phyloP scores from a whole-genome alignment of 2,329 filamentous ascomycete species.

The Xylaria sp. region DNA sequence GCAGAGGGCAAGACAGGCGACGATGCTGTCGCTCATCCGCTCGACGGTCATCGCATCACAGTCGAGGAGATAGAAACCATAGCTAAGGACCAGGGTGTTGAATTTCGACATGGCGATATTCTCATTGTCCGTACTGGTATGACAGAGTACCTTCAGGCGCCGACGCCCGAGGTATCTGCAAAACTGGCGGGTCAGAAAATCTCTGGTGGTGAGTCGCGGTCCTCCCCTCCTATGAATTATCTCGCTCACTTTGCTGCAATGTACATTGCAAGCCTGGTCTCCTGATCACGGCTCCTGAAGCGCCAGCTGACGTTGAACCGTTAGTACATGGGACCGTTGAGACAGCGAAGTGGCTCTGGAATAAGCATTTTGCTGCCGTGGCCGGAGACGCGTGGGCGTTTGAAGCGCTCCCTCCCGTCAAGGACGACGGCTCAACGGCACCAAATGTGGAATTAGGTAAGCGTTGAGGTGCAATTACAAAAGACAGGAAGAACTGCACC shows the following conservation, averaged over 20 bases:
- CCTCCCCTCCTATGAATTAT: not conserved
- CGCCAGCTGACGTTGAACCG: not conserved
- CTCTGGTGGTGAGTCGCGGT: conserved; percentile 38
- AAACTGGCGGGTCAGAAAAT: conserved; percentile 42
- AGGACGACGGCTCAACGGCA: conserved; percentile 46
- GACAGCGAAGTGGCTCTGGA: conserved; percentile 70
- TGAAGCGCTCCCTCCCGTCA: conserved; percentile 65
- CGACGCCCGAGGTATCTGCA: conserved; percentile 43
- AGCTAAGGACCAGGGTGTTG: conserved; percentile 63
- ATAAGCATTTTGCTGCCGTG: conserved; percentile 70
- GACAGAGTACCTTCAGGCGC: conserved; percentile 61
- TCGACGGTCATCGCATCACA: conserved; percentile 59
- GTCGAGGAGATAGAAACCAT: conserved; percentile 61
- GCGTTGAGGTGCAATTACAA: conserved; percentile 16
- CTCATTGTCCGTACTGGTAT: conserved; percentile 69
- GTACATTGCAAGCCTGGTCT: not conserved
- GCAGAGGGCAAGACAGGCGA: conserved; percentile 50
- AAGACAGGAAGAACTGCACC: not conserved
- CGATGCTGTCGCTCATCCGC: conserved; percentile 56
- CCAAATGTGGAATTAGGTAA: conserved; percentile 46
- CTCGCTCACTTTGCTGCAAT: not conserved
- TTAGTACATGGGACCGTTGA: conserved; percentile 53
- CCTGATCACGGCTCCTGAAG: not conserved
- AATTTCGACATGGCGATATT: conserved; percentile 70
- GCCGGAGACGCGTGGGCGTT: conserved; percentile 68